A percentile compares a stretch with the other conserved stretches of the same genome.
Conservation (phyloP, 768 basidiomycete genomes). For the Leccinum sublutescens region DNA sequence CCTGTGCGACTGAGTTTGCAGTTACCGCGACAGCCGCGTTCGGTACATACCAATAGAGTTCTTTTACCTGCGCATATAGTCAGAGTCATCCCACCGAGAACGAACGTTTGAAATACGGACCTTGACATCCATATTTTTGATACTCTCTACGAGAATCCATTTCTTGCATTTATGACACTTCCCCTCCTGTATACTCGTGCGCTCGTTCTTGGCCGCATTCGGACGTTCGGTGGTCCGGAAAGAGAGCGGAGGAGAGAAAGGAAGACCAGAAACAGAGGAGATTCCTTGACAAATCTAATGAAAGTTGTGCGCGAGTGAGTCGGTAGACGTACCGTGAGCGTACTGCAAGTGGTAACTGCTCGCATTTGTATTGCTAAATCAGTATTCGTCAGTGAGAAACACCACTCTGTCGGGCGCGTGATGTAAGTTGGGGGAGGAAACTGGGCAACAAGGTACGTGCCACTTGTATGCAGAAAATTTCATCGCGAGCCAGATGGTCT, state of each 20-base stretch:
- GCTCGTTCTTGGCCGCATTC: conserved; percentile 58
- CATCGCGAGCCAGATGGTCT: conserved; percentile 69
- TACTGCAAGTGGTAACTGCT: conserved; percentile 82
- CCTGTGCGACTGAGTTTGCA: conserved; percentile 37
- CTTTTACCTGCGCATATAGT: conserved; percentile 52
- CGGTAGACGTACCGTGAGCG: conserved; percentile 54
- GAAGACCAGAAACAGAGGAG: conserved; percentile 61
- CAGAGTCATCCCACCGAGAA: background rate
- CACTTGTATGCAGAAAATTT: conserved; percentile 85
- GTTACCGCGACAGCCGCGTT: background rate
- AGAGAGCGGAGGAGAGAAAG: conserved; percentile 74
- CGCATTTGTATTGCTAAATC: background rate
- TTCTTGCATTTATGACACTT: conserved; percentile 74
- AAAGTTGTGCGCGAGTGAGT: background rate
- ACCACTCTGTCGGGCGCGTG: conserved; percentile 18
- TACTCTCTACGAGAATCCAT: conserved; percentile 72
- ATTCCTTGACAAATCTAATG: conserved; percentile 48
- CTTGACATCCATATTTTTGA: conserved; percentile 74
- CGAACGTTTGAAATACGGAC: conserved; percentile 30
- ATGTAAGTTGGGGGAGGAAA: conserved; percentile 4
- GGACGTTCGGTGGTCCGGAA: conserved; percentile 51
- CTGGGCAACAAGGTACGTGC: conserved; percentile 36
- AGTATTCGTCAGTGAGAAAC: conserved; percentile 3
- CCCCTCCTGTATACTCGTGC: conserved; percentile 58
- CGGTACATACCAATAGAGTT: conserved; percentile 70